A percentile compares a stretch with the other conserved stretches of the same genome.
phyloP scores from a whole-genome alignment of 2,329 filamentous ascomycete genomes.

The Aspergillus novoparasiticus region DNA sequence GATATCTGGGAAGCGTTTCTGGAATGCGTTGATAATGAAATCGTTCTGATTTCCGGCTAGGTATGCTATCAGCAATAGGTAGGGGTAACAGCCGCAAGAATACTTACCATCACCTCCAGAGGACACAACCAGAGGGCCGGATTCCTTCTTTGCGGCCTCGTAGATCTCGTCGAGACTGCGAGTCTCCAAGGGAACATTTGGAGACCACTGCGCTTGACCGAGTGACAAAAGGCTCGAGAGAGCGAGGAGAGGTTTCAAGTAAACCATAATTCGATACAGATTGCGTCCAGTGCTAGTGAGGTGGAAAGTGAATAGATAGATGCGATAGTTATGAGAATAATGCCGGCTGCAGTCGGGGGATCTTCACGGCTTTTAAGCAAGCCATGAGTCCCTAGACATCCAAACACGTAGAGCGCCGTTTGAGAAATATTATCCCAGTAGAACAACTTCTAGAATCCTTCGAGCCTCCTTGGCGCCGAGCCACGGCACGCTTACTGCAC shows the following conservation, averaged over 20 bases:
- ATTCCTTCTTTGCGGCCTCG: not conserved
- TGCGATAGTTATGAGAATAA: not conserved
- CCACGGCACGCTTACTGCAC: not conserved
- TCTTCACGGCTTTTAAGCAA: not conserved
- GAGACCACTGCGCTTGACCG: not conserved
- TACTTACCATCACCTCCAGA: not conserved
- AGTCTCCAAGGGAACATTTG: not conserved
- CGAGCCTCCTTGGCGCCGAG: not conserved
- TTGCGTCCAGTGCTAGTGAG: not conserved
- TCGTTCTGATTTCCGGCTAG: not conserved
- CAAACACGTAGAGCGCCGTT: not conserved
- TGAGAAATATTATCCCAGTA: not conserved
- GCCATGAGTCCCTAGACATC: not conserved
- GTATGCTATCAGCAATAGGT: not conserved
- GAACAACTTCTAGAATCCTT: not conserved
- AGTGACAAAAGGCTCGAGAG: not conserved
- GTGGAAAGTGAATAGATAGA: not conserved
- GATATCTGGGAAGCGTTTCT: constrained; percentile 1
- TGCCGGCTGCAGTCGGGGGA: not conserved
- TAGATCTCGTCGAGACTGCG: constrained; percentile 2
- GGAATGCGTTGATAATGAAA: not conserved
- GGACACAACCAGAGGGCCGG: not conserved
- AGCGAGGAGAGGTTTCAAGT: not conserved
- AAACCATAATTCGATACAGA: not conserved
- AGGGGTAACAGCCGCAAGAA: not conserved